phyloP scores from a whole-genome alignment of 805 yeast species.

The Metschnikowia lachancei region DNA sequence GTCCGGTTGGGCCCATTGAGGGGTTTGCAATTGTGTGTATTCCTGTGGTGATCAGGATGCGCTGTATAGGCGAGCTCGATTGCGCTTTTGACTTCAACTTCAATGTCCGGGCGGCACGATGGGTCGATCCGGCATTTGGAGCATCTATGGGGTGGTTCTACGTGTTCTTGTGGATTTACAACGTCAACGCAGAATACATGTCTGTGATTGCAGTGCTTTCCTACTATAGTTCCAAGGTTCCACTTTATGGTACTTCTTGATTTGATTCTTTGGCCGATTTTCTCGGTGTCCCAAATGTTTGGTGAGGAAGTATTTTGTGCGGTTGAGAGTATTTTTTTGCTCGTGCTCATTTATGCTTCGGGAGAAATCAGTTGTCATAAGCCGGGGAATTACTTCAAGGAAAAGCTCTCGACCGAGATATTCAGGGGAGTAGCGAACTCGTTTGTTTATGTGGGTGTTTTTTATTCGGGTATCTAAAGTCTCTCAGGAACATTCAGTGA shows the following conservation, averaged over 20 bases:
- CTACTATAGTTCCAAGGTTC: slow-evolving; percentile 5
- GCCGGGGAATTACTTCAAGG: slow-evolving; percentile 10
- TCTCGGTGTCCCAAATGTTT: slow-evolving; percentile 10
- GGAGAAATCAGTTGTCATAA: slow-evolving; percentile 8
- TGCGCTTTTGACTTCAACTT: slow-evolving; percentile 10
- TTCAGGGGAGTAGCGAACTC: slow-evolving; percentile 11
- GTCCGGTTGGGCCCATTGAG: slow-evolving; percentile 10
- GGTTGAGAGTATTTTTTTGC: slow-evolving; percentile 4
- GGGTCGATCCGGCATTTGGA: slow-evolving; percentile 10
- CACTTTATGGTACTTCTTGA: slow-evolving; percentile 10
- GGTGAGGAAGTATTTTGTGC: slow-evolving; percentile 10
- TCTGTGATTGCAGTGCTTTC: slow-evolving; percentile 8
- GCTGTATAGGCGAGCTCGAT: slow-evolving; percentile 9
- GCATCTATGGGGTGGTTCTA: slow-evolving; percentile 11
- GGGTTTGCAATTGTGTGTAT: slow-evolving; percentile 10
- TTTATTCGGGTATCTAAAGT: slow-evolving; percentile 10
- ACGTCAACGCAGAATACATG: slow-evolving; percentile 9
- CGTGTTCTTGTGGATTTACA: slow-evolving; percentile 9
- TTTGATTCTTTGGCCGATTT: slow-evolving; percentile 7
- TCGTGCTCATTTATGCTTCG: slow-evolving; percentile 6
- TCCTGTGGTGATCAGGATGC: slow-evolving; percentile 10
- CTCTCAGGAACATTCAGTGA: slow-evolving; percentile 11
- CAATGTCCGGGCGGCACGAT: slow-evolving; percentile 7
- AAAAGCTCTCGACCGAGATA: slow-evolving; percentile 6
- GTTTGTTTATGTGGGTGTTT: slow-evolving; percentile 11